Base-by-base conservation (phyloP, 1,139 yeast species). In the Yamadazyma membranifaciens region DNA sequence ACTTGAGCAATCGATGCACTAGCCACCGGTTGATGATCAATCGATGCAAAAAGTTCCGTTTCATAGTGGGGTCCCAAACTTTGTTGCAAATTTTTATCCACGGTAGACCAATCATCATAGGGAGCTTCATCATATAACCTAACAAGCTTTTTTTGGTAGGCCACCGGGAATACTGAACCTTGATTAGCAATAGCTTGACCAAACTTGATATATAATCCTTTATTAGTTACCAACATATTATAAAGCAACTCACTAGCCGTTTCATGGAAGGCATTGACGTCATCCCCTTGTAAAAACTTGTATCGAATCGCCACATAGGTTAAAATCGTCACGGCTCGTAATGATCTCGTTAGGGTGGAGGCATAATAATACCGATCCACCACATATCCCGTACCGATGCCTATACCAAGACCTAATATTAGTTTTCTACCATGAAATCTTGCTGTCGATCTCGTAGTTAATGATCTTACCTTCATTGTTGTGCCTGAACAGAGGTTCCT, bases 101-200 rank as follows among this genome's bases (percentile, higher is more conserved):
- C 68, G 9, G 64, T 64, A 0, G 50, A 57, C 91, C 92, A 84
- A 1, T 73, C 44, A 51, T 85, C 92, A 34, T 63, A 67, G 0
- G 91, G 89, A 1, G 92, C 95, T 38, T 73, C 69, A 54, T 86
- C 94, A 51, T 83, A 86, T 37, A 86, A 62, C 44, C 65, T 60
- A 13, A 72, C 67, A 54, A 83, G 80, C 48, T 74, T 69, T 34
- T 63, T 66, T 48, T 80, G 85, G 55, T 65, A 83, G 16, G 78
- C 83, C 26, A 67, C 59, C 1, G 95, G 95, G 52, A 86, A 78
- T 46, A 83, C 66, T 11, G 73, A 64, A 1, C 86, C 84, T 52
- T 83, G 89, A 52, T 83, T 78, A 13, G 89, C 89, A 32, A 83
- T 75, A 30, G 86, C 83, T 63, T 83, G 91, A 31, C 91, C 91